Evolutionary conservation across 257 asterid genomes (phyloP).

Genomic region (Nicotiana undulata): DNA sequence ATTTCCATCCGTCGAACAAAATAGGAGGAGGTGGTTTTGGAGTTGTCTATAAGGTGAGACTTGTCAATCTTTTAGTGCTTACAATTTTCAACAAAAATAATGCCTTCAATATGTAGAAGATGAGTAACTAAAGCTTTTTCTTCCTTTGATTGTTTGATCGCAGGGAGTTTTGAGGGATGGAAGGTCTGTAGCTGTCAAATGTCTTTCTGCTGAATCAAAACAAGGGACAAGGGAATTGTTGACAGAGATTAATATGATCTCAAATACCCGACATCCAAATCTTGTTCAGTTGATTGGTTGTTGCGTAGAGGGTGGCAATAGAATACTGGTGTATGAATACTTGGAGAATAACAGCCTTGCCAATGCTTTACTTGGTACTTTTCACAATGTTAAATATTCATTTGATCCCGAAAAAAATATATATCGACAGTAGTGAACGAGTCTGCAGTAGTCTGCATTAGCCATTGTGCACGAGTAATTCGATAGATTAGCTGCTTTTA

Average conservation of each 20-base stretch:
- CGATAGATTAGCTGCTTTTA: not conserved
- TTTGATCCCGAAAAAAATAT: not conserved
- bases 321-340: slow-evolving; percentile 70
- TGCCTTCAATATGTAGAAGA: not conserved
- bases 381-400: not conserved
- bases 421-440: not conserved
- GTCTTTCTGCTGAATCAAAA: slow-evolving; percentile 68
- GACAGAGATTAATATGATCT: slow-evolving; percentile 62
- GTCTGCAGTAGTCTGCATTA: not conserved
- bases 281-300: slow-evolving; percentile 76
- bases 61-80: not conserved
- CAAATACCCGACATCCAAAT: slow-evolving; percentile 54
- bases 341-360: slow-evolving; percentile 83
- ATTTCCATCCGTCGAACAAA: slow-evolving; percentile 60
- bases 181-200: slow-evolving; percentile 63
- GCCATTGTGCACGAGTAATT: not conserved
- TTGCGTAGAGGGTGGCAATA: slow-evolving; percentile 49
- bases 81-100: too few relatives aligned
- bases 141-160: not conserved
- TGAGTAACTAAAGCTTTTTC: not conserved
- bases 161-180: slow-evolving; percentile 83
- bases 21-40: slow-evolving; percentile 87
- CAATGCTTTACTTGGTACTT: slow-evolving; percentile 57
- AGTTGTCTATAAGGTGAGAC: slow-evolving; percentile 55
- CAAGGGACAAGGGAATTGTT: slow-evolving; percentile 76